Base-by-base conservation (phyloP, 2,329 filamentous ascomycete genomes). In the Pseudocercospora eumusae region DNA sequence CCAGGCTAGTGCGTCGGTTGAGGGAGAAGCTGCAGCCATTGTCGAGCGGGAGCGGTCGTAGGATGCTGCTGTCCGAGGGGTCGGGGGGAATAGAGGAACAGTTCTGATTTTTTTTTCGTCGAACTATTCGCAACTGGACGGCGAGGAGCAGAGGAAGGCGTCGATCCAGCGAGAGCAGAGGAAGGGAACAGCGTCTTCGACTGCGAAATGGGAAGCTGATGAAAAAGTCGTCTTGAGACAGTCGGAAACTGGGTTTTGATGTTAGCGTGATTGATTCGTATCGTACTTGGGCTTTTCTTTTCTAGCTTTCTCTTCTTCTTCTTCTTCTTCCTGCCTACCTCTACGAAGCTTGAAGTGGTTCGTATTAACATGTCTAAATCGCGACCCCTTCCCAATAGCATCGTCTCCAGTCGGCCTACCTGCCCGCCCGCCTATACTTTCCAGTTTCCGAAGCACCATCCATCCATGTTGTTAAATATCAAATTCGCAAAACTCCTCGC, bases 401-500 rank as follows among this genome's bases (percentile, higher is more conserved):
- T 11, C 2, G 4, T 31, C 28, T 8, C 28, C 7, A n/a, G n/a
- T n/a, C n/a, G 7, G 7, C 28, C 33, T 4, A 13, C 33, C 13
- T 10, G 15, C 33, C 13, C n/a, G 13, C 13, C 31, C 31, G 31
- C 31, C 31, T 13, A 33, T 33, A 33, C 33, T 36, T 40, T 40
- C 36, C 36, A 40, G 36, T n/a, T 18, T 11, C 15, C 36, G 36
- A 40, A 40, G 15, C 36, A 40, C 36, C 15, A 40, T 40, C 36
- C 36, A 25, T 25, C 25, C 47, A 52, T 31, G 20, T 28, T 28
- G 10, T 28, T 28, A 52, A 52, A 18, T 52, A 52, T 25, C 18
- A 52, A 18, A 27, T 47, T 47, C 47, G 47, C 47, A 28, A 28
- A 52, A 52, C 47, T 52, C 47, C 47, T 52, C 47, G 47, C 47